These are phyloP conservation scores for Lactifluus hygrophoroides DNA, from an alignment of 768 basidiomycete species.

Conservation along the genomic window DNA sequence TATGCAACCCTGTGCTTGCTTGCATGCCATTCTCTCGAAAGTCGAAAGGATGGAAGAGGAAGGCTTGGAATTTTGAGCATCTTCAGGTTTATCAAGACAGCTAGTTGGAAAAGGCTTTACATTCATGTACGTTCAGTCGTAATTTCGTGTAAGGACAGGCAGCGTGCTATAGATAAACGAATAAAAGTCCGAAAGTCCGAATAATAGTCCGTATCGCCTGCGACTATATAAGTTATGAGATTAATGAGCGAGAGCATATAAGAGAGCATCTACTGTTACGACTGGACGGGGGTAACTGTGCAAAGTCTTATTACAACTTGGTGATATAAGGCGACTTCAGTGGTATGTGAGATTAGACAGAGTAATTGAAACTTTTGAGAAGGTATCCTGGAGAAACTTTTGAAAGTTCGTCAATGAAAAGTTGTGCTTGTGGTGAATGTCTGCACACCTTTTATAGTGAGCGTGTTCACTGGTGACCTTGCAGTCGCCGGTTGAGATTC, in stretches of 20 bases:
- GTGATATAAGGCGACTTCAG: background rate
- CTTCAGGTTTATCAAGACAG: background rate
- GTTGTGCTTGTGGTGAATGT: background rate
- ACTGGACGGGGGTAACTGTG: too few species aligned
- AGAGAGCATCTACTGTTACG: background rate
- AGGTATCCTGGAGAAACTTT: background rate
- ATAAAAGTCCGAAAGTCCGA: background rate
- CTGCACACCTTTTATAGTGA: background rate
- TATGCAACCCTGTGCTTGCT: too few species aligned
- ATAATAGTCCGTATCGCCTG: background rate
- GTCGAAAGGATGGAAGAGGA: background rate
- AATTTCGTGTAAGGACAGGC: background rate
- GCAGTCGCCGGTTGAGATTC: constrained; percentile 8
- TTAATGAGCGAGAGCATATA: background rate
- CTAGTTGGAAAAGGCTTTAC: background rate
- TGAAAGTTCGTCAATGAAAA: background rate
- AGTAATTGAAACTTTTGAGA: background rate
- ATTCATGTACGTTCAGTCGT: background rate
- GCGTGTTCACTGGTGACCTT: background rate
- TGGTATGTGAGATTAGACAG: background rate
- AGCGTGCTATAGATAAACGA: too few species aligned
- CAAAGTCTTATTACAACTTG: background rate
- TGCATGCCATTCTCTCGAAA: too few species aligned
- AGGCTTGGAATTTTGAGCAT: background rate
- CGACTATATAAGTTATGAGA: background rate